Conservation (phyloP, 2,329 filamentous ascomycete genomes). For the Elsinoe australis region DNA sequence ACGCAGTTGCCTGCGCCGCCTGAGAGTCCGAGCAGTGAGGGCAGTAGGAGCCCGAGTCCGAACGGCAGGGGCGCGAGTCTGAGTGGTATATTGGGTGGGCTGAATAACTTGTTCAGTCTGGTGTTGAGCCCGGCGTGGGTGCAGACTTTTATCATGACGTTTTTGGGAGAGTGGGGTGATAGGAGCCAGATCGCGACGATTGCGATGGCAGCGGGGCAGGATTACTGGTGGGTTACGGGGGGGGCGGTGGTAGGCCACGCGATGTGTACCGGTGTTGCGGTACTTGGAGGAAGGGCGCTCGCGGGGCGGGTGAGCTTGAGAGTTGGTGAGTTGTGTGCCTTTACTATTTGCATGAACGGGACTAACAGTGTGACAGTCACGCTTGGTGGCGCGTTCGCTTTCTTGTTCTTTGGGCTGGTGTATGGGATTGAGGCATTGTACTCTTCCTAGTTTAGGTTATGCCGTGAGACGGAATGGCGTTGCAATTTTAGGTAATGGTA, state of each 20-base stretch:
- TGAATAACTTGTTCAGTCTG: constrained; percentile 79
- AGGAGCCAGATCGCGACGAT: constrained; percentile 97
- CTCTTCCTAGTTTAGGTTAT: constrained; percentile 19
- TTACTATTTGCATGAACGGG: not conserved
- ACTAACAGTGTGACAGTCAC: constrained; percentile 58
- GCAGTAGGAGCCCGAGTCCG: constrained; percentile 16
- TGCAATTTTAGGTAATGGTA: not conserved
- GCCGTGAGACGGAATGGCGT: not conserved
- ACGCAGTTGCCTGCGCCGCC: constrained; percentile 21
- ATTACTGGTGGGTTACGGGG: constrained; percentile 97
- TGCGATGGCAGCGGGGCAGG: constrained; percentile 95
- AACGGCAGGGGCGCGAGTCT: constrained; percentile 24
- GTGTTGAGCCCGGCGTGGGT: constrained; percentile 95
- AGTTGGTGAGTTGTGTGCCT: constrained; percentile 65
- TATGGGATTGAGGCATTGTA: constrained; percentile 63
- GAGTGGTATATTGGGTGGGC: constrained; percentile 52
- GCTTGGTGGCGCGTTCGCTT: constrained; percentile 80
- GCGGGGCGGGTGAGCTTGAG: constrained; percentile 90
- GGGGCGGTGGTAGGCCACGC: constrained; percentile 81
- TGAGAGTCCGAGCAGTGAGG: constrained; percentile 20
- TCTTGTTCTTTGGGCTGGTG: constrained; percentile 84
- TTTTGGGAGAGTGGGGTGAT: constrained; percentile 96
- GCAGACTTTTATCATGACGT: constrained; percentile 98
- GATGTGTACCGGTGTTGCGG: constrained; percentile 83
- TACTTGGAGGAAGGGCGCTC: constrained; percentile 85